Conservation (phyloP, 179 eudicot genomes). For the Sideroxylon spinosum region DNA sequence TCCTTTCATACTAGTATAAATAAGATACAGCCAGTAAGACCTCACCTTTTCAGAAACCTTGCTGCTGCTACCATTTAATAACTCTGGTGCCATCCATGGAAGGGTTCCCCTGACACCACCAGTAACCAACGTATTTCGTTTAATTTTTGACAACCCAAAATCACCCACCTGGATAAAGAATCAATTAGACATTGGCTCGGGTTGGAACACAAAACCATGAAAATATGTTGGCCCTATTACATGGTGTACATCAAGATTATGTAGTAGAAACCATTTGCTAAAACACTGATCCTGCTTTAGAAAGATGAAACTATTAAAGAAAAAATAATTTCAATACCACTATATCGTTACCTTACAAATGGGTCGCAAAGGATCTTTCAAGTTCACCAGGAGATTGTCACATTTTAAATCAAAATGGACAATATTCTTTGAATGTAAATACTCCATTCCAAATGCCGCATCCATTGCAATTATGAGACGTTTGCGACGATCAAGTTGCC, state of each 20-base stretch:
- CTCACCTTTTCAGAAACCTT: constrained; percentile 34
- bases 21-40: not conserved
- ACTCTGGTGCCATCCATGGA: constrained; percentile 38
- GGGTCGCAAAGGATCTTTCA: constrained; percentile 30
- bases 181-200: not conserved
- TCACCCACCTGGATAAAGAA: constrained; percentile 30
- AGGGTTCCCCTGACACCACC: constrained; percentile 38
- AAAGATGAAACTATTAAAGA: not conserved
- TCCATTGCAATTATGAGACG: constrained; percentile 31
- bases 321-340: not conserved
- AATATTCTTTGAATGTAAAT: constrained; percentile 28
- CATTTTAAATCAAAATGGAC: constrained; percentile 32
- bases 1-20: not conserved
- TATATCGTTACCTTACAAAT: constrained; percentile 24
- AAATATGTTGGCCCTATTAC: not conserved
- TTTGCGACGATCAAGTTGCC: constrained; percentile 29
- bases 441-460: constrained; percentile 33
- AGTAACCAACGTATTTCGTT: constrained; percentile 30
- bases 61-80: constrained; percentile 30
- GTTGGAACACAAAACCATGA: not conserved
- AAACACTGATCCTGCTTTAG: not conserved
- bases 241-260: not conserved
- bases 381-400: constrained; percentile 27
- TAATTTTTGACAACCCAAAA: constrained; percentile 35
- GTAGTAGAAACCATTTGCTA: not conserved